phyloP scores from a whole-genome alignment of 257 asterid species.

The Solanum virginianum region DNA sequence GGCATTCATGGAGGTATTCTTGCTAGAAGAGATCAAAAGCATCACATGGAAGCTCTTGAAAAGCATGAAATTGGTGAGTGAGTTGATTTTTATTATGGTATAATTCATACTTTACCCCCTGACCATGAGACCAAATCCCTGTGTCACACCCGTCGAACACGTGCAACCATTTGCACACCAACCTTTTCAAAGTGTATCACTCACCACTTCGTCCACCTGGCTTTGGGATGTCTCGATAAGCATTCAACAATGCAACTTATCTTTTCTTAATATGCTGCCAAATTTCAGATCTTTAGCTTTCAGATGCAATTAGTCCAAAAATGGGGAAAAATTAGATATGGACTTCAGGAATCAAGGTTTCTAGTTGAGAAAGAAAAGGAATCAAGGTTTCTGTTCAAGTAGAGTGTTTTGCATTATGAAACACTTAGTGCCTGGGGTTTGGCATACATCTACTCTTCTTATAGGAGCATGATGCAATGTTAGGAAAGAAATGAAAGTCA shows the following conservation, averaged over 20 bases:
- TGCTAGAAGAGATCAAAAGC: constrained; percentile 86
- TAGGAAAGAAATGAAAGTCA: neutral
- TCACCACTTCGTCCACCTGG: neutral
- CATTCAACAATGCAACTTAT: neutral
- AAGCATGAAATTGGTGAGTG: constrained; percentile 69
- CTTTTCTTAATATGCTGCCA: neutral
- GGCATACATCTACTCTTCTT: neutral
- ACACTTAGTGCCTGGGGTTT: neutral
- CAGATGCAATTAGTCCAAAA: neutral
- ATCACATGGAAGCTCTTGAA: constrained; percentile 88
- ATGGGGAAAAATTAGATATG: neutral
- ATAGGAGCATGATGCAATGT: neutral
- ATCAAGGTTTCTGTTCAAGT: neutral
- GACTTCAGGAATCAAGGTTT: neutral
- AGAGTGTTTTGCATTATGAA: neutral
- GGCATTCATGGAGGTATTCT: constrained; percentile 90
- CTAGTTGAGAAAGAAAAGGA: neutral
- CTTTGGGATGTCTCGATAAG: neutral
- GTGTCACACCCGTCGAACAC: neutral
- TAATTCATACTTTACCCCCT: neutral
- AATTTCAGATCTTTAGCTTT: neutral
- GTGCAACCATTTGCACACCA: neutral
- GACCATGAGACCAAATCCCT: neutral
- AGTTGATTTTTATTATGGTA: neutral
- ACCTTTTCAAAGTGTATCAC: neutral